Conservation (phyloP, 1,284 basidiomycete species). For the Salmacisia buchloeana region DNA sequence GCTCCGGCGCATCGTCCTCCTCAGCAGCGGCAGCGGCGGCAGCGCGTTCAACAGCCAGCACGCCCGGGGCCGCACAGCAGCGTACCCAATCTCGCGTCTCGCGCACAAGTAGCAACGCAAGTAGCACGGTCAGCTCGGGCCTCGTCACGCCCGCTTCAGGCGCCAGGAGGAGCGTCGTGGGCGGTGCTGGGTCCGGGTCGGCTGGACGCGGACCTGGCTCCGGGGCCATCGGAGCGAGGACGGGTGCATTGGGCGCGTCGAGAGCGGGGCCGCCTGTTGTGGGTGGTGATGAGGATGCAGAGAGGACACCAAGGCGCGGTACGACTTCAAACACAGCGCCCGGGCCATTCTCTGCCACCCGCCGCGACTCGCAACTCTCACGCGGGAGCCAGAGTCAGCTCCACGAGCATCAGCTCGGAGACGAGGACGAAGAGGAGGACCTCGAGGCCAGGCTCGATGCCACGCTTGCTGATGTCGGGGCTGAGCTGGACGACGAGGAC, state of each 20-base stretch:
- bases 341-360: not conserved
- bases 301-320: not conserved
- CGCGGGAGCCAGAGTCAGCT: not conserved
- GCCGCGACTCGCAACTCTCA: not conserved
- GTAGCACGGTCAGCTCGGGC: not conserved
- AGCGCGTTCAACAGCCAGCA: not conserved
- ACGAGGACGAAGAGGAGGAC: not conserved
- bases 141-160: not conserved
- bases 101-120: not conserved
- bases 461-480: not conserved
- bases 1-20: too few relatives aligned
- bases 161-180: too few relatives aligned
- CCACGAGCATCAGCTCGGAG: not conserved
- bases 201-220: too few relatives aligned
- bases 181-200: too few relatives aligned
- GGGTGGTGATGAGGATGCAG: too few relatives aligned
- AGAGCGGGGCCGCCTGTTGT: too few relatives aligned
- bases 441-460: not conserved
- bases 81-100: not conserved
- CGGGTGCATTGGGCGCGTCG: too few relatives aligned
- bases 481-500: slow-evolving; percentile 3
- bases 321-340: not conserved
- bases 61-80: not conserved
- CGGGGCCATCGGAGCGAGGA: too few relatives aligned
- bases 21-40: not conserved